Base-by-base conservation (phyloP, 345 rosid species). In the Trapa bicornis region DNA sequence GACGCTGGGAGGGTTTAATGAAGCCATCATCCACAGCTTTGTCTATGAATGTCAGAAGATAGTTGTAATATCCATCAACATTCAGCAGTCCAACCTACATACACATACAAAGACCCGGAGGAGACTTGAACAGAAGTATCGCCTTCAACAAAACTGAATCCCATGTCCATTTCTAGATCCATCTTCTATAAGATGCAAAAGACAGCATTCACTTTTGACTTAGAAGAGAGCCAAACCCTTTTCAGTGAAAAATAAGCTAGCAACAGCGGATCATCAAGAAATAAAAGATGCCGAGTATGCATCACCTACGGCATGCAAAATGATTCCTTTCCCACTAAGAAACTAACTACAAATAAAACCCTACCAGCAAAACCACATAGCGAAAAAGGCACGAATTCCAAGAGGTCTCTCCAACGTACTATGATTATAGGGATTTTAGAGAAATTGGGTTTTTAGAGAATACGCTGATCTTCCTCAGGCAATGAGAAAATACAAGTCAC, bases 11-110 rank as follows among this genome's bases (percentile, higher is more conserved):
- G 38, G 87, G 86, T 64, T 74, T 73, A 60, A 82, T 82, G 71
- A 82, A 82, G 66, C 83, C 85, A 63, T 82, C 83, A 37, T 79
- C 85, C 47, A 82, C 81, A 2, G 85, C 85, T 70, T 79, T 79
- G 69, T 82, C 81, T 37, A 82, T 75, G 76, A 82, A 82, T 2
- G 79, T 75, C 58, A 82, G 78, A 6, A 82, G 79, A 42, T 50
- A 65, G 62, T 82, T 67, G 57, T 79, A 82, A 75, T 77, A 82
- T 0, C 85, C 85, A 67, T 82, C 81, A 38, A 82, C 83, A 42
- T 82, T 77, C 9, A 82, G 81, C 70, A 82, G 72, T 50, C 85
- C 85, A 75, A 82, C 85, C 85, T 82, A 61, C 22, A 17, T 45
- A 13, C 9, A 58, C 39, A 5, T 15, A 5, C 42, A n/a, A 4